These are phyloP conservation scores for Symbiodinium pilosum DNA, from an alignment of 73 alveolate species.

Conservation along the genomic window DNA sequence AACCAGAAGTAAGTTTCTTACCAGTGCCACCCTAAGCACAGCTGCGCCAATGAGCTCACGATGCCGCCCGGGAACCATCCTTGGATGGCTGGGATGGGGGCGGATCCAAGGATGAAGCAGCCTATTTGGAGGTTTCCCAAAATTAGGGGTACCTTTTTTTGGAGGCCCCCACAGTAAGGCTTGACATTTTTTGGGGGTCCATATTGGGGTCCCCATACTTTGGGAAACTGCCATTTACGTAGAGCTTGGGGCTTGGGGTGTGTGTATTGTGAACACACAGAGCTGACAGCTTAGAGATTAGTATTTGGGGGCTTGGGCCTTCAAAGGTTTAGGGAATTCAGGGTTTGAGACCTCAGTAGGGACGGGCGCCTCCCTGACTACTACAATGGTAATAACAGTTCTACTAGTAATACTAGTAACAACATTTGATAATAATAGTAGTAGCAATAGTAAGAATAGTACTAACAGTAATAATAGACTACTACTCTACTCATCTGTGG, in stretches of 20 bases:
- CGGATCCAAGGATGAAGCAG: not conserved
- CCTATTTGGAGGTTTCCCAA: not conserved
- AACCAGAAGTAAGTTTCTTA: not conserved
- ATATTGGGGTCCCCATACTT: too few species aligned
- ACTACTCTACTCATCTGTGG: not conserved
- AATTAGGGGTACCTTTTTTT: too few species aligned
- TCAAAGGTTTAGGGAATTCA: not conserved
- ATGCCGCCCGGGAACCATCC: constrained; percentile 93
- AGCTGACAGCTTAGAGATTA: not conserved
- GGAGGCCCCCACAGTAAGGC: not conserved
- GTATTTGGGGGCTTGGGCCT: not conserved
- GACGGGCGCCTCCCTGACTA: too few species aligned
- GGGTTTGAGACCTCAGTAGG: not conserved
- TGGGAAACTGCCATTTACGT: too few species aligned
- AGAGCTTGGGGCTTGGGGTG: not conserved
- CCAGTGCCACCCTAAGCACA: not conserved
- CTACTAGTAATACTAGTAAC: too few species aligned
- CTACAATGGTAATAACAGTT: too few species aligned
- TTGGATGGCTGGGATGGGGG: too few species aligned
- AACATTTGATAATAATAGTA: too few species aligned
- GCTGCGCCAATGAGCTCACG: constrained; percentile 70
- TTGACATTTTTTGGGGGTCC: too few species aligned
- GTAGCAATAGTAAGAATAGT: too few species aligned
- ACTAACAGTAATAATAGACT: not conserved
- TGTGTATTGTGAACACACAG: not conserved